Base-by-base conservation (phyloP, 805 yeast species). In the Candida nonsorbophila region DNA sequence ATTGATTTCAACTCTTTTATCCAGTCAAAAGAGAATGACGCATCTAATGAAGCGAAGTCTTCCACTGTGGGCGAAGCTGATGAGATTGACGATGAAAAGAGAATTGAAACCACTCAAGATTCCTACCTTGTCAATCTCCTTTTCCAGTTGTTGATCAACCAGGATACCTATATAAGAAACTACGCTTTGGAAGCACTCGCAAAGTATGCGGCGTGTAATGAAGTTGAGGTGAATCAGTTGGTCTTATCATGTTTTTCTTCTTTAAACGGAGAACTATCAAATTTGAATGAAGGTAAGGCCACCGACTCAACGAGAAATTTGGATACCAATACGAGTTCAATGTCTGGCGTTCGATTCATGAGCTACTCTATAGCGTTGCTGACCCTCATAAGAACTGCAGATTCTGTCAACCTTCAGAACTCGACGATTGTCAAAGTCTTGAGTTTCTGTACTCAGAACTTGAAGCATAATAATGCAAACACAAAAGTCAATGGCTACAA, bases 371-470 rank as follows among this genome's bases (percentile, higher is more conserved):
- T 65, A 23, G 55, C 60, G 2, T 44, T 65, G 20, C 53, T 52
- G 49, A 40, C 64, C 1, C 41, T 63, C 14, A 45, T 65, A 12
- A 58, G 51, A 31, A 62, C 57, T 24, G 53, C 69, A 1, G 56
- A 59, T 13, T 43, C 55, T 7, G 45, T 53, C 2, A 34, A 52
- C 10, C 41, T 65, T 5, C 69, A 62, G 34, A 61, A 62, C 29
- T 47, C 69, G 5, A 58, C 64, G 3, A 48, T 63, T 13, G 62
- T 64, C 13, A 61, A 62, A 30, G 47, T 64, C 7, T 45, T 65
- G 36, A 62, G 69, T 55, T 64, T 62, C 33, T 65, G 70, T 38
- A 65, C 71, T 7, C 71, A 65, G 30, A 58, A 51, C 30, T 51
- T 65, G 41, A 65, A 65, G 40, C 67, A 62, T 32, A 58, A 45